Percentiles rank a stretch among this genome's conserved stretches.
Evolutionary conservation across 2,329 filamentous ascomycete species (phyloP).

Genomic region (Phaeosphaeria sp.): DNA sequence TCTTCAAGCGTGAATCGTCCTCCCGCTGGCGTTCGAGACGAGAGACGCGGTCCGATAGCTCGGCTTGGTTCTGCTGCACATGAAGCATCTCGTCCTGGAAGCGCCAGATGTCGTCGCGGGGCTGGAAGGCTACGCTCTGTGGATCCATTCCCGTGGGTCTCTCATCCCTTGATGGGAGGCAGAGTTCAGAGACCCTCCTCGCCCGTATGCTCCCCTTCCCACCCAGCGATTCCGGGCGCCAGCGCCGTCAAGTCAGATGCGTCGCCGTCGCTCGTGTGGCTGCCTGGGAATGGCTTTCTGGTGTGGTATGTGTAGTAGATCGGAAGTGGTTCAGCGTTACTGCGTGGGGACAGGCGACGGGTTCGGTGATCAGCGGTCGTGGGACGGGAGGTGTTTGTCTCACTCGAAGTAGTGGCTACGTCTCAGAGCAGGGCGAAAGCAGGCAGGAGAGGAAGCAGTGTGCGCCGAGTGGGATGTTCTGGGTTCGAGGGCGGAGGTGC

Average conservation of each 20-base stretch:
- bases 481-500: neutral
- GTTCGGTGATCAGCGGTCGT: neutral
- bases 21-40: conserved; percentile 68
- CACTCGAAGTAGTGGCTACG: neutral
- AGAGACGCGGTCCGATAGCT: conserved; percentile 67
- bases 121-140: conserved; percentile 67
- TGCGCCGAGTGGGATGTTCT: neutral
- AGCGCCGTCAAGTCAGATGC: conserved; percentile 11
- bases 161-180: conserved; percentile 40
- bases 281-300: neutral
- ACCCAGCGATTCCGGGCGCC: conserved; percentile 12
- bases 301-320: neutral
- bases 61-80: conserved; percentile 65
- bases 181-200: conserved; percentile 30
- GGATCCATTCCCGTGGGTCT: conserved; percentile 62
- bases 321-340: neutral
- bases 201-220: conserved; percentile 14
- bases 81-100: conserved; percentile 68
- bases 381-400: neutral
- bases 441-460: neutral
- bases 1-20: conserved; percentile 73
- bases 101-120: conserved; percentile 70
- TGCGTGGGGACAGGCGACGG: neutral
- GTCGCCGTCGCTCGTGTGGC: neutral
- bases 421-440: neutral